Evolutionary conservation across 192 early-diverging fungal species (phyloP).

Genomic region (Coemansia sp.): DNA sequence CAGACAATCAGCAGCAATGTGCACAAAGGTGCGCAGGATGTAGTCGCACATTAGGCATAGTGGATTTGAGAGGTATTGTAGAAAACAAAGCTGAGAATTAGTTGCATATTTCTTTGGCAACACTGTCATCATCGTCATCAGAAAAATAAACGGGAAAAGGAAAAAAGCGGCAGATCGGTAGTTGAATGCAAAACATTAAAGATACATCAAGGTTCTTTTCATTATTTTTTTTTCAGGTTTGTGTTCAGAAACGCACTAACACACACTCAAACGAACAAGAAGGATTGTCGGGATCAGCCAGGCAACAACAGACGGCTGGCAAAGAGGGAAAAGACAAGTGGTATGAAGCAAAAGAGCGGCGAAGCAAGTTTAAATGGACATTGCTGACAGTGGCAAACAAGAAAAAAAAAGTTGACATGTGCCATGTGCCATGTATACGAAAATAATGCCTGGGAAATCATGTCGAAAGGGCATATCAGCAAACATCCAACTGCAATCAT

Average conservation of each 20-base stretch:
- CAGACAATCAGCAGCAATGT: background rate
- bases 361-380: no score
- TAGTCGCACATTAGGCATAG: background rate
- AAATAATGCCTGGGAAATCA: background rate
- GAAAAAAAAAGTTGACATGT: no score
- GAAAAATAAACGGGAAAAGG: background rate
- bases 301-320: background rate
- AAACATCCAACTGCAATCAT: no score
- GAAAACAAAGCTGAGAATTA: background rate
- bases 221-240: background rate
- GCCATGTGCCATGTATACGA: background rate
- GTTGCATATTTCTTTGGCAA: background rate
- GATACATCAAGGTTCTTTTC: background rate
- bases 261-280: constrained; percentile 2
- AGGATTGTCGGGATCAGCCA: constrained; percentile 6
- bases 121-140: background rate
- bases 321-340: background rate
- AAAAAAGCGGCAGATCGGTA: background rate
- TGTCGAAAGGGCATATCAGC: background rate
- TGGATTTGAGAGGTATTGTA: background rate
- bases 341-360: no score
- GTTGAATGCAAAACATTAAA: background rate
- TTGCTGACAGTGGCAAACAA: no score
- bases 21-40: background rate
- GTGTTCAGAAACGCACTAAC: background rate